A percentile compares a stretch with the other conserved stretches of the same genome.
Evolutionary conservation across 192 early-diverging fungal species (phyloP).

Genomic region (Obelidium mucronatum): DNA sequence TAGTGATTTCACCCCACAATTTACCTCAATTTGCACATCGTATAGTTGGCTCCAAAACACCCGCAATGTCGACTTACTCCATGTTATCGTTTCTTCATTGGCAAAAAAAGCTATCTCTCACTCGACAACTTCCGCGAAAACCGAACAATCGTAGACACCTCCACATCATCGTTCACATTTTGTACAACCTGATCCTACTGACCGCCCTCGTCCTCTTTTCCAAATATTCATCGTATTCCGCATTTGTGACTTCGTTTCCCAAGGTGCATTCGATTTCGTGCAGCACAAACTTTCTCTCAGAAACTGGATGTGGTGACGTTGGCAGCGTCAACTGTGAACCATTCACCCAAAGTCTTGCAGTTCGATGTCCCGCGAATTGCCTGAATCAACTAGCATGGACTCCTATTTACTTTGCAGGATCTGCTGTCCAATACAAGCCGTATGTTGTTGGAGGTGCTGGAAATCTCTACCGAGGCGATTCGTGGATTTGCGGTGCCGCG

Average conservation of each 20-base stretch:
- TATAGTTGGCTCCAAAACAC: conserved; percentile 1
- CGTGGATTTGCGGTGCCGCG: conserved; percentile 42
- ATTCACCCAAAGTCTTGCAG: conserved; percentile 13
- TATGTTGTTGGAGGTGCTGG: conserved; percentile 42
- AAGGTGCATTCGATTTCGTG: neutral
- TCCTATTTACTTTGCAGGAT: neutral
- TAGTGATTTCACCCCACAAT: too few species aligned
- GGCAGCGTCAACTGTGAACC: conserved; percentile 22
- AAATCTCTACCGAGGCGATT: conserved; percentile 39
- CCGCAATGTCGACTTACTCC: neutral
- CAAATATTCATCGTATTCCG: conserved; percentile 4
- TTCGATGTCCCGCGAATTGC: conserved; percentile 30
- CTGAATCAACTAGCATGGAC: conserved; percentile 20
- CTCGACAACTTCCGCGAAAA: neutral
- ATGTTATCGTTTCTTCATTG: neutral
- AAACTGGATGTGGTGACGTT: conserved; percentile 15
- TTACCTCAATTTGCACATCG: too few species aligned
- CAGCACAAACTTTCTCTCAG: conserved; percentile 2
- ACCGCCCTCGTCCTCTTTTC: conserved; percentile 15
- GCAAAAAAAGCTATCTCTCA: neutral
- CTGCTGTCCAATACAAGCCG: conserved; percentile 28
- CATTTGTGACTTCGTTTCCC: neutral
- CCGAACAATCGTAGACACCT: neutral
- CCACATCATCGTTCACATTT: neutral
- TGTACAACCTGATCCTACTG: neutral